phyloP scores from a whole-genome alignment of 345 rosid species.

The Acer campestre region DNA sequence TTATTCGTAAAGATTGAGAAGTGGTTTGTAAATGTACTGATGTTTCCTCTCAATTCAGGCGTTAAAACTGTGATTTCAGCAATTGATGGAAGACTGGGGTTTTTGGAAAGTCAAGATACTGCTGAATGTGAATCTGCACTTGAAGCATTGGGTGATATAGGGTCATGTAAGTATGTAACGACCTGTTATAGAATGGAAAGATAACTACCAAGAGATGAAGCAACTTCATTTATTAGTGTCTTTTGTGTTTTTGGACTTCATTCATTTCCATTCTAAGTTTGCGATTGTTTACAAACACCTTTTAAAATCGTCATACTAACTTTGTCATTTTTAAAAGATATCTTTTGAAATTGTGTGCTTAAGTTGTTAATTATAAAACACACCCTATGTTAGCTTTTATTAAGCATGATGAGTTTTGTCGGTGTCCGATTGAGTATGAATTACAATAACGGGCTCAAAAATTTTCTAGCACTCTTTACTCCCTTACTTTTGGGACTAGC shows the following conservation, averaged over 20 bases:
- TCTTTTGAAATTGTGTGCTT: neutral
- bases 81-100: constrained; percentile 60
- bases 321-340: neutral
- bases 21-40: neutral
- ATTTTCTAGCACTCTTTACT: no score
- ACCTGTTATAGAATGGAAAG: constrained; percentile 5
- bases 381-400: neutral
- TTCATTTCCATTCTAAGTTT: neutral
- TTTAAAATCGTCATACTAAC: neutral
- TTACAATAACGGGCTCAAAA: no score
- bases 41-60: constrained; percentile 50
- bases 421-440: no score
- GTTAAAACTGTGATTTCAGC: constrained; percentile 61
- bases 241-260: neutral
- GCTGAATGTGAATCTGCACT: constrained; percentile 78
- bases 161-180: constrained; percentile 62
- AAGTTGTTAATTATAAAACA: neutral
- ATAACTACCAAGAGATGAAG: neutral
- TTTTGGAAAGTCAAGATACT: constrained; percentile 43
- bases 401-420: no score
- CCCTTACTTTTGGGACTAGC: no score
- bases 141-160: constrained; percentile 90
- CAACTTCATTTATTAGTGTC: neutral
- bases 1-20: neutral
- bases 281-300: neutral